Percentiles rank a stretch among this genome's conserved stretches.
Conservation (phyloP, 2,329 filamentous ascomycete species). For the Apiospora kogelbergensis region DNA sequence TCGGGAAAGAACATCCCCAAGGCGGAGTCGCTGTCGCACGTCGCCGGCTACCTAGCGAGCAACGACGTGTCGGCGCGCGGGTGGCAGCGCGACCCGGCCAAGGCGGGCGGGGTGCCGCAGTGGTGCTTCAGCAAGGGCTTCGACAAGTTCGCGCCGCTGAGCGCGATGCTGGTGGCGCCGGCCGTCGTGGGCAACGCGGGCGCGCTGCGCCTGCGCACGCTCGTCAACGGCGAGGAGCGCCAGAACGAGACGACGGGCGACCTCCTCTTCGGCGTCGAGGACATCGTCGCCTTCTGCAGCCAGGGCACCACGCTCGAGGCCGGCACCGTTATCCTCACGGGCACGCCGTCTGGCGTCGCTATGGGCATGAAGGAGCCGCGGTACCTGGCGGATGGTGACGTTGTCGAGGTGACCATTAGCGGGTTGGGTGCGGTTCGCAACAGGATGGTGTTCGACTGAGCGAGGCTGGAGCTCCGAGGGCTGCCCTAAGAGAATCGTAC, state of each 20-base stretch:
- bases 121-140: constrained; percentile 59
- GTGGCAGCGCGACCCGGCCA: constrained; percentile 48
- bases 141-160: constrained; percentile 55
- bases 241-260: constrained; percentile 42
- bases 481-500: too few species aligned
- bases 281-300: constrained; percentile 37
- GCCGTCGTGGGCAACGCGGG: neutral
- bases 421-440: neutral
- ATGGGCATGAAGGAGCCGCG: constrained; percentile 14
- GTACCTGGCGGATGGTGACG: constrained; percentile 15
- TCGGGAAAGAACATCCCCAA: constrained; percentile 48
- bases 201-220: constrained; percentile 42
- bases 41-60: constrained; percentile 53
- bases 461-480: too few species aligned
- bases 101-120: constrained; percentile 35
- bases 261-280: constrained; percentile 43
- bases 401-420: constrained; percentile 37
- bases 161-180: constrained; percentile 52
- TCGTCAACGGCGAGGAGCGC: constrained; percentile 46
- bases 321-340: constrained; percentile 46
- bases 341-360: constrained; percentile 40
- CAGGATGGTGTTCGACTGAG: too few species aligned
- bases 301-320: constrained; percentile 42
- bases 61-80: constrained; percentile 57
- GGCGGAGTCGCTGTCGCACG: constrained; percentile 45